Evolutionary conservation across 805 yeast species (phyloP).

Genomic region (Starmerella davenportii): DNA sequence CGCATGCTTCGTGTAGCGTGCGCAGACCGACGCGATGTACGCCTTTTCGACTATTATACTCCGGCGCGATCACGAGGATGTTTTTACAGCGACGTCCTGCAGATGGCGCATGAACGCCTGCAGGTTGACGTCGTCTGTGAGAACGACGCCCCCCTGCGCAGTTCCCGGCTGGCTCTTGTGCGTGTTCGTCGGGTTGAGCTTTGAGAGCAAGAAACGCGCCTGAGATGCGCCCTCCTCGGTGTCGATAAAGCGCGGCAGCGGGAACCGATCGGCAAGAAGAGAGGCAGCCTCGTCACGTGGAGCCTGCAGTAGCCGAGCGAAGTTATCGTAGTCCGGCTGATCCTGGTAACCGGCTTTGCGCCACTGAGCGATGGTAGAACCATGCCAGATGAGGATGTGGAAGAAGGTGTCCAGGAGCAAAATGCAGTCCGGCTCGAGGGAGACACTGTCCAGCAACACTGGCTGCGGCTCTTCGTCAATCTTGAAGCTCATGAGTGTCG

Average conservation of each 20-base stretch:
- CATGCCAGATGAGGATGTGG: slow-evolving; percentile 90
- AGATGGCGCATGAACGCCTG: slow-evolving; percentile 91
- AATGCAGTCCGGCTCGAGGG: slow-evolving; percentile 75
- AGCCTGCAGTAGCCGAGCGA: slow-evolving; percentile 67
- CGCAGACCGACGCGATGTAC: too few species aligned
- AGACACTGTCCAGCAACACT: slow-evolving; percentile 80
- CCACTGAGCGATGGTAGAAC: slow-evolving; percentile 90
- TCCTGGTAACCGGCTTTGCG: slow-evolving; percentile 89
- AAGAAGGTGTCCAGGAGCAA: slow-evolving; percentile 86
- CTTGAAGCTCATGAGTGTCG: slow-evolving; percentile 73
- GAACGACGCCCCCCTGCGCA: slow-evolving; percentile 46
- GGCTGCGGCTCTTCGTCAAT: slow-evolving; percentile 77
- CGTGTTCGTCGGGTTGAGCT: slow-evolving; percentile 83
- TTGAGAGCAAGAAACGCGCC: slow-evolving; percentile 88
- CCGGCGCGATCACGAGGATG: slow-evolving; percentile 3
- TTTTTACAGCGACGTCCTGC: slow-evolving; percentile 65
- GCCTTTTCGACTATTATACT: too few species aligned
- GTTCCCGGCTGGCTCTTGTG: slow-evolving; percentile 35
- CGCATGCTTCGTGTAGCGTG: too few species aligned
- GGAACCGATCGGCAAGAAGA: slow-evolving; percentile 81
- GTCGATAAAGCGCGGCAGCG: slow-evolving; percentile 91
- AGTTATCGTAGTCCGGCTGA: slow-evolving; percentile 72
- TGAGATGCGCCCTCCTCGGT: slow-evolving; percentile 98
- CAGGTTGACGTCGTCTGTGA: slow-evolving; percentile 89
- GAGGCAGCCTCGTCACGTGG: slow-evolving; percentile 89